Evolutionary conservation across 768 basidiomycete genomes (phyloP), one percentile per base, ranked within the genome.

Genomic region (Tulasnella sp.): DNA sequence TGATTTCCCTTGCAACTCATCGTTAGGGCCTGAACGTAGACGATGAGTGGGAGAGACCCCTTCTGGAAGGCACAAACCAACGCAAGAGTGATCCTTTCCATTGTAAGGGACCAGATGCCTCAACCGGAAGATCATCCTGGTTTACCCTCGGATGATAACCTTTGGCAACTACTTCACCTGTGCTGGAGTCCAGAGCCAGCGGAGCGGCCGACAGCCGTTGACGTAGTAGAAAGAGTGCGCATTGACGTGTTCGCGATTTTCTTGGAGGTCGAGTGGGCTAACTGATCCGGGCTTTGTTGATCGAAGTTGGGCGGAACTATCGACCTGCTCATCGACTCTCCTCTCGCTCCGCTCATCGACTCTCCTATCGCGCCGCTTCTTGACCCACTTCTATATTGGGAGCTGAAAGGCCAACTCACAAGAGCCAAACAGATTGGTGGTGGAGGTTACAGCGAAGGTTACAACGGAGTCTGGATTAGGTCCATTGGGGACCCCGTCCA

Each of bases 181-280:
- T 78, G 77, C 44, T 78, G 77, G 77, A 31, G 27, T 40, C 38
- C 46, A 19, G 34, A 18, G 34, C 77, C 77, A 19, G 27, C 16
- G 21, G 52, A 62, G 38, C 77, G 77, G 6, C 77, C 77, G 6
- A 78, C 56, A 9, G 62, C 62, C 6, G 19, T 14, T 16, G 44
- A 42, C n/a, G n/a, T 76, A 21, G 19, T 40, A 18, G 48, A 76
- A 44, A 3, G 36, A 34, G 75, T 76, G 31, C 40, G 75, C 7
- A n/a, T n/a, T n/a, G n/a, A n/a, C n/a, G n/a, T n/a, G n/a, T n/a
- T n/a, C n/a, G n/a, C n/a, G n/a, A n/a, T n/a, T n/a, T n/a, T n/a
- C n/a, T n/a, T n/a, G n/a, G n/a, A n/a, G n/a, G n/a, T n/a, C 39
- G 39, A 40, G 39, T 40, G 39, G 10, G 39, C 39, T 40, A 40